Evolutionary conservation across 2,329 filamentous ascomycete genomes (phyloP).

Genomic region (Nothophaeocryptopus gaeumannii): DNA sequence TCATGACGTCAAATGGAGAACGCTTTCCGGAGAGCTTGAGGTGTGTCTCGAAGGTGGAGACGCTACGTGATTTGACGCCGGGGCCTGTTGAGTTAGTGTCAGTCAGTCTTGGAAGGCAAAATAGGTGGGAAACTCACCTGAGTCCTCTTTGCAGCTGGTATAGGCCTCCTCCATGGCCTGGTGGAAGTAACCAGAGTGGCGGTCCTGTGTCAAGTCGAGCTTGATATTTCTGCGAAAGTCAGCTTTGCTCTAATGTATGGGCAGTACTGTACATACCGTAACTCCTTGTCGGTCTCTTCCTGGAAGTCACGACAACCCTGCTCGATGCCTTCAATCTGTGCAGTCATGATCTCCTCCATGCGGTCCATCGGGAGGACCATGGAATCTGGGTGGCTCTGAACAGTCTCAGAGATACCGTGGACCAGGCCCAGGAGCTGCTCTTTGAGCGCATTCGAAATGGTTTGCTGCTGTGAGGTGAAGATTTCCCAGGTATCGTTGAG

Average conservation of each 20-base stretch:
- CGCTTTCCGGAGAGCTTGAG: neutral
- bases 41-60: neutral
- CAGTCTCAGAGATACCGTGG: neutral
- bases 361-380: conserved; percentile 2
- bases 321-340: conserved; percentile 2
- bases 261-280: too few relatives aligned
- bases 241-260: neutral
- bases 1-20: neutral
- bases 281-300: neutral
- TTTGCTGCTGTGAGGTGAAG: neutral
- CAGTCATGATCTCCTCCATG: conserved; percentile 2
- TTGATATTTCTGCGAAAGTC: conserved; percentile 10
- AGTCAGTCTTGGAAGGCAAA: neutral
- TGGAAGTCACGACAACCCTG: neutral
- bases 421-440: neutral
- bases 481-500: neutral
- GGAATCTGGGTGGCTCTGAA: neutral
- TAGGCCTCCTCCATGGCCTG: conserved; percentile 7
- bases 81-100: neutral
- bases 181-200: conserved; percentile 7
- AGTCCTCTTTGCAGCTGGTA: neutral
- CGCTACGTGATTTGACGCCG: neutral
- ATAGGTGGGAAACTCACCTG: neutral
- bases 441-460: neutral
- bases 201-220: conserved; percentile 9